Conservation (phyloP, 139 green algal species). For the Chlorella sp. region DNA sequence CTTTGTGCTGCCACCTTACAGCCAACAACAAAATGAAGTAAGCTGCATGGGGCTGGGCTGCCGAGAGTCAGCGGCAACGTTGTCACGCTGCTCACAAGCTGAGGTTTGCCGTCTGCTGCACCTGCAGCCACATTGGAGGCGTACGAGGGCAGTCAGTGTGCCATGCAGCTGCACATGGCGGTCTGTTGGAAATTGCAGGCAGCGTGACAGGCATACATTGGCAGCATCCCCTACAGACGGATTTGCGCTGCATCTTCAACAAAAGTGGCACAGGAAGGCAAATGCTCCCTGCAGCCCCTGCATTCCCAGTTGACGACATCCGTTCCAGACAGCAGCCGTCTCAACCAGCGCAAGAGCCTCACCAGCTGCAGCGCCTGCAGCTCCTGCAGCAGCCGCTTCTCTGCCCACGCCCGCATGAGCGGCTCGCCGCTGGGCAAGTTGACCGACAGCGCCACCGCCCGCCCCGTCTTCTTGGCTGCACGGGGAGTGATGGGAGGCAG, state of each 20-base stretch:
- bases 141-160: background rate
- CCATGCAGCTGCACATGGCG: too few relatives aligned
- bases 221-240: background rate
- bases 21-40: too few relatives aligned
- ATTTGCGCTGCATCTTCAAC: background rate
- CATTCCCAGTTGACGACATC: slow-evolving; percentile 44
- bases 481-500: background rate
- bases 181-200: too few relatives aligned
- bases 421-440: slow-evolving; percentile 28
- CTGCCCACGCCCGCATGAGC: slow-evolving; percentile 9
- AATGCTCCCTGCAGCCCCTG: slow-evolving; percentile 42
- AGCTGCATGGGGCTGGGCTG: too few relatives aligned
- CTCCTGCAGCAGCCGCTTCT: slow-evolving; percentile 35
- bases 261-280: background rate
- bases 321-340: too few relatives aligned
- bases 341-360: too few relatives aligned
- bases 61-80: too few relatives aligned
- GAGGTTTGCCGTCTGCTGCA: background rate
- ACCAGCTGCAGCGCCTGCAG: slow-evolving; percentile 28
- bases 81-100: background rate
- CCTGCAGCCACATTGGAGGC: background rate
- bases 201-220: background rate
- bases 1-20: too few relatives aligned
- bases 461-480: slow-evolving; percentile 20
- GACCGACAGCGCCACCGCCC: slow-evolving; percentile 19